Evolutionary conservation across 208 protist genomes (phyloP), one percentile per base, ranked within the genome.

Genomic region (Zelonia costaricensis): DNA sequence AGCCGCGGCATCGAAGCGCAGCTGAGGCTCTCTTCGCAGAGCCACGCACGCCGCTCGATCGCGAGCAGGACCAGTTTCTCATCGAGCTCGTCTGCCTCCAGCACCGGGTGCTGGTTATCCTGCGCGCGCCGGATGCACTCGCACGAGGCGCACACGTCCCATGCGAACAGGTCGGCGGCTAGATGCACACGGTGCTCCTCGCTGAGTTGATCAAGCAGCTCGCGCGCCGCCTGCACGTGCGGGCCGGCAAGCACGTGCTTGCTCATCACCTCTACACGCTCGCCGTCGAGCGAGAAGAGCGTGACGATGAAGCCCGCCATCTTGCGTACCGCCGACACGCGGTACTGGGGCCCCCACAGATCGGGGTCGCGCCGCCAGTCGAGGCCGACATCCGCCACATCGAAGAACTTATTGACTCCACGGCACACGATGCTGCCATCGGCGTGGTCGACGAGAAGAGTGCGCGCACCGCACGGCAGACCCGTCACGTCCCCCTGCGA

Each of bases 331-430:
- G 82, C 67, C 74, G 74, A 91, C 25, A 91, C 70, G 33, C 28
- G n/a, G 28, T 76, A 81, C 18, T 25, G n/a, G 12, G 38, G 9
- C 16, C 42, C 23, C 86, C 85, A 92, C 28, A 91, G 49, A 2
- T 28, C 25, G 18, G 39, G 23, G 23, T 84, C 80, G 6, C 49
- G 23, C 35, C 74, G 12, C 78, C 75, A 82, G n/a, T 56, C 64
- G n/a, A 39, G 28, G 28, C 74, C 63, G 15, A 91, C 77, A 9
- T 81, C 79, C 13, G 65, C 71, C 7, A 87, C 13, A 52, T 93
- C 87, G 58, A 91, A 84, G 48, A 96, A 96, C 61, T 96, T 96
- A 68, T 96, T 94, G 25, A 96, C 64, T 33, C 91, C 87, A 42
- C 91, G 80, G 36, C 82, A 76, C n/a, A 85, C 49, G 36, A 96